Base-by-base conservation (phyloP, 768 basidiomycete genomes). In the Leucocoprinus sp. region DNA sequence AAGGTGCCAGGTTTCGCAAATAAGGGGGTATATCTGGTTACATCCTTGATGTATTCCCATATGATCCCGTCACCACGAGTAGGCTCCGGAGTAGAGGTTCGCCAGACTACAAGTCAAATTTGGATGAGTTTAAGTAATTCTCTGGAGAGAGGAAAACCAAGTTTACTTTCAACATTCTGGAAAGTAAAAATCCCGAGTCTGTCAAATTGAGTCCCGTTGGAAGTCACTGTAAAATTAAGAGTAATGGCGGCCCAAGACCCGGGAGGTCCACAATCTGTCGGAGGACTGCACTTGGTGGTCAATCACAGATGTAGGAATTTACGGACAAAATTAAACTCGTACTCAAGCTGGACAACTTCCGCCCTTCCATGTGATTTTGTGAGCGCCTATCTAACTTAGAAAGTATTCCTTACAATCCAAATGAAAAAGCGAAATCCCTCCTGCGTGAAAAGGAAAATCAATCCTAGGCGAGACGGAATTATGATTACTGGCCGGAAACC, bases 31-130 rank as follows among this genome's bases (percentile, higher is more conserved):
- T 80, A 89, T 18, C 76, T 76, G 5, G 84, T 82, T 19, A 82
- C 82, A 52, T 89, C 86, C 57, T 88, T 88, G 52, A 78, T 59
- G 45, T 75, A 80, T 0, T 84, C 85, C 85, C 84, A 88, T 39
- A 85, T 79, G 49, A 88, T 86, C 8, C 85, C 86, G 38, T 75
- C 69, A 2, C 74, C 69, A 11, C 52, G 54, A 0, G 78, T 81
- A 0, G 86, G 86, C 59, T 89, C 86, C 0, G 85, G 80, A 14
- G 86, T 89, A 0, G 84, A 86, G 15, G 82, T 86, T 28, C 86
- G 70, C 86, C 85, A 86, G 41, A 87, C 82, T 84, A 6, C 3
- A 31, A 33, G 26, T 34, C n/a, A 19, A 35, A 37, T 33, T 23
- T 27, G 26, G 26, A 5, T 27, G 26, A 40, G 31, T 34, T 23